Evolutionary conservation across 441 rosid species (phyloP).

Genomic region (Dalechampia spathulata): DNA sequence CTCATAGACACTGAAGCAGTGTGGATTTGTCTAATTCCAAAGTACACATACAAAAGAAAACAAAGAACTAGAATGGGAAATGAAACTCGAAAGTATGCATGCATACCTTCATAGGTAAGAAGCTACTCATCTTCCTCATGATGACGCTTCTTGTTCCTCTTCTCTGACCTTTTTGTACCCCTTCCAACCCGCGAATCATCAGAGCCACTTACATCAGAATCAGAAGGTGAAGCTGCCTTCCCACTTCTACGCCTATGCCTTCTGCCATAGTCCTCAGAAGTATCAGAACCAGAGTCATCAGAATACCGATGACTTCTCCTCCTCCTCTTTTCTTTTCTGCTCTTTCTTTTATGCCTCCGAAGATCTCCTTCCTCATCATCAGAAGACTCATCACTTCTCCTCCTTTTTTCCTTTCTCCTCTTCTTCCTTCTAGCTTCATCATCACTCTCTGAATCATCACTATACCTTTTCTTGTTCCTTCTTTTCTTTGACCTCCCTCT

Average conservation of each 20-base stretch:
- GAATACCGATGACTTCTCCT: conserved; percentile 53
- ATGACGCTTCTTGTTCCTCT: conserved; percentile 51
- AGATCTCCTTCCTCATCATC: conserved; percentile 45
- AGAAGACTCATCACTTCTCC: conserved; percentile 35
- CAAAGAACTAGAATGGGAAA: too few relatives aligned
- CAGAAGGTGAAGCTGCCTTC: conserved; percentile 42
- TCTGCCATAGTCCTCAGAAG: conserved; percentile 37
- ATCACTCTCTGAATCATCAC: conserved; percentile 50
- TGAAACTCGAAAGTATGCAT: too few relatives aligned
- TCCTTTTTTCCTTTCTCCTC: conserved; percentile 42
- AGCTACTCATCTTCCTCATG: conserved; percentile 35
- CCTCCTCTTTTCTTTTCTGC: conserved; percentile 62
- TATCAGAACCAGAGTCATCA: conserved; percentile 43
- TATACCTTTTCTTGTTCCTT: conserved; percentile 18
- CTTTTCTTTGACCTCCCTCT: conserved; percentile 52
- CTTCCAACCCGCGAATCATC: conserved; percentile 59
- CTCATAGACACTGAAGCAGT: too few relatives aligned
- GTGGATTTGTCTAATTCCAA: too few relatives aligned
- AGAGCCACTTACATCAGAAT: conserved; percentile 32
- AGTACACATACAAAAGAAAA: too few relatives aligned
- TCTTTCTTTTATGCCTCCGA: conserved; percentile 35
- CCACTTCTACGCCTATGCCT: conserved; percentile 45
- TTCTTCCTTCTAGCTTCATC: conserved; percentile 44
- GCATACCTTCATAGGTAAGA: too few relatives aligned
- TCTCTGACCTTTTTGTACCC: conserved; percentile 41